These are phyloP conservation scores for Alternaria ventricosa DNA, from an alignment of 2,329 filamentous ascomycete genomes.

Conservation along the genomic window DNA sequence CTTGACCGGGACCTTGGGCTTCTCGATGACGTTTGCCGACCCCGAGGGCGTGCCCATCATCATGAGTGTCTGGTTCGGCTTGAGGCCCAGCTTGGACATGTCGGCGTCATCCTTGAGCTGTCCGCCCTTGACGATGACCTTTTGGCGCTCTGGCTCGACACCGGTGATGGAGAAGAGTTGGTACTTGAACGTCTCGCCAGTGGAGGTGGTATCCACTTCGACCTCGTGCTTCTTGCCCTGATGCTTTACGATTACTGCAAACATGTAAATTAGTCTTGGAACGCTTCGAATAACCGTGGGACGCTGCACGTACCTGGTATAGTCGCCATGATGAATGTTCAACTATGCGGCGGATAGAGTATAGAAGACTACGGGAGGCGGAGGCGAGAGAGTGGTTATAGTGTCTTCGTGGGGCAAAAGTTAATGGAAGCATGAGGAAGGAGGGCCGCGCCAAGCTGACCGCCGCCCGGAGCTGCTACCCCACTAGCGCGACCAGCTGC, in stretches of 20 bases:
- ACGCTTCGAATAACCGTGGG: neutral
- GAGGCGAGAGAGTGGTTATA: slow-evolving; percentile 25
- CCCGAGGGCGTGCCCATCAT: slow-evolving; percentile 92
- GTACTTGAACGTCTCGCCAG: slow-evolving; percentile 92
- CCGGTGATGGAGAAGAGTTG: slow-evolving; percentile 95
- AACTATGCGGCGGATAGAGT: slow-evolving; percentile 1
- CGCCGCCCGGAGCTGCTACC: slow-evolving; percentile 32
- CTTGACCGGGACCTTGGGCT: slow-evolving; percentile 79
- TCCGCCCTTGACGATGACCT: slow-evolving; percentile 91
- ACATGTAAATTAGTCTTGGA: slow-evolving; percentile 27
- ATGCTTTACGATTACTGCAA: slow-evolving; percentile 86
- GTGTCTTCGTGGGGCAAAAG: slow-evolving; percentile 39
- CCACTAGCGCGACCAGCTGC: slow-evolving; percentile 32
- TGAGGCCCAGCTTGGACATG: slow-evolving; percentile 82
- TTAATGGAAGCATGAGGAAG: slow-evolving; percentile 40
- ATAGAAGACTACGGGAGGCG: neutral
- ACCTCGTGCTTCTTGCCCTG: slow-evolving; percentile 94
- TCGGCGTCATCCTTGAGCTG: slow-evolving; percentile 95
- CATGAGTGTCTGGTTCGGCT: slow-evolving; percentile 86
- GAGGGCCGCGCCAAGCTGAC: slow-evolving; percentile 22
- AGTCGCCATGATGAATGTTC: slow-evolving; percentile 40
- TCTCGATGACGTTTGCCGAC: slow-evolving; percentile 66
- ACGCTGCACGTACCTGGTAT: slow-evolving; percentile 41
- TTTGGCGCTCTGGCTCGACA: slow-evolving; percentile 95
- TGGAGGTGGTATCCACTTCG: slow-evolving; percentile 83